Conservation (phyloP, 495 filamentous ascomycete species). For the Daldinia caldariorum region DNA sequence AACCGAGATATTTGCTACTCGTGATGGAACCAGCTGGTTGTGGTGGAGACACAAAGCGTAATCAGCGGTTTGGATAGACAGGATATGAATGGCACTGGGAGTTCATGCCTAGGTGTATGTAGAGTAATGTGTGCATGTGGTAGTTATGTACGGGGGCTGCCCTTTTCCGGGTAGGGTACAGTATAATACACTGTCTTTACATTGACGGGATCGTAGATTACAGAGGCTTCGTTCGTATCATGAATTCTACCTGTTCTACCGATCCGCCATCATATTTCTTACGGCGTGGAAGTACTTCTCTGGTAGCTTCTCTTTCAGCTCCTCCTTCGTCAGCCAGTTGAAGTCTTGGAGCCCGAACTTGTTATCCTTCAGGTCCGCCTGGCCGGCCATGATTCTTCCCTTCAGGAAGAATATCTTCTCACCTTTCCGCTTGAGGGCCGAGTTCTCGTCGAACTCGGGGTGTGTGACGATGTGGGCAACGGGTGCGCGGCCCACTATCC, state of each 20-base stretch:
- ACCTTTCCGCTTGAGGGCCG: slow-evolving; percentile 57
- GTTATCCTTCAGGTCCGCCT: slow-evolving; percentile 81
- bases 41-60: neutral
- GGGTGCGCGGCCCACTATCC: slow-evolving; percentile 92
- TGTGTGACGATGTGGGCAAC: slow-evolving; percentile 76
- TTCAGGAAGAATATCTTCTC: slow-evolving; percentile 97
- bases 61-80: neutral
- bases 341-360: slow-evolving; percentile 79
- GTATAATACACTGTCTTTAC: slow-evolving; percentile 39
- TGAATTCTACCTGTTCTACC: slow-evolving; percentile 52
- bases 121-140: neutral
- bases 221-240: slow-evolving; percentile 18
- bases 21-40: neutral
- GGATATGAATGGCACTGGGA: neutral
- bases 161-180: slow-evolving; percentile 13
- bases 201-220: slow-evolving; percentile 31
- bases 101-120: neutral
- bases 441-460: slow-evolving; percentile 52
- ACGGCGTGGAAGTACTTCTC: slow-evolving; percentile 75
- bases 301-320: slow-evolving; percentile 72
- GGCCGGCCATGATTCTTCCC: slow-evolving; percentile 94
- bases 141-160: neutral
- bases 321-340: slow-evolving; percentile 90
- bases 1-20: neutral
- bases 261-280: slow-evolving; percentile 81